Evolutionary conservation across 1,139 yeast species (phyloP).

Genomic region (Sugiyamaella paludigena): DNA sequence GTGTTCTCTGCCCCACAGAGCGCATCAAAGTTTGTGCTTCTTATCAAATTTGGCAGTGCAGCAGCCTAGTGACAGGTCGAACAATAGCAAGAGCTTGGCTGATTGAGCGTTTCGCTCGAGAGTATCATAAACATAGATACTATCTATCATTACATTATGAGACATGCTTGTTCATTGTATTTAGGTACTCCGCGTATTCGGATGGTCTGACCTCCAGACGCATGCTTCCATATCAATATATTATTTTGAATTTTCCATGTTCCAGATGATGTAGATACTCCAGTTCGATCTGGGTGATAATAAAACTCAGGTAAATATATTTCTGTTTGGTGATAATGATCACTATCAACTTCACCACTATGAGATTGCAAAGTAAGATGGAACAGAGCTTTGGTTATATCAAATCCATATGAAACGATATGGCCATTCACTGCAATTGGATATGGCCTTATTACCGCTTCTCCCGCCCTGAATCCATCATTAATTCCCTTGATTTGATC

Average conservation of each 20-base stretch:
- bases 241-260: constrained; percentile 51
- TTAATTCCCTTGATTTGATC: constrained; percentile 38
- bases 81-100: no score
- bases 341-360: constrained; percentile 7
- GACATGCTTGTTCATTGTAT: constrained; percentile 22
- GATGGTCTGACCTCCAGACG: constrained; percentile 31
- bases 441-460: constrained; percentile 39
- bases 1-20: no score
- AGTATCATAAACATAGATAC: no score
- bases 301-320: constrained; percentile 73
- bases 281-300: constrained; percentile 49
- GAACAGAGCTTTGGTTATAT: constrained; percentile 32
- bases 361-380: constrained; percentile 27
- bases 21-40: no score
- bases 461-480: constrained; percentile 33
- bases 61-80: no score
- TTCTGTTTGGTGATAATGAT: constrained; percentile 23
- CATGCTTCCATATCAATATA: constrained; percentile 66
- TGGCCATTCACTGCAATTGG: constrained; percentile 36
- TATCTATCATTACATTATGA: constrained; percentile 15
- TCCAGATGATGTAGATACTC: constrained; percentile 57
- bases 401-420: constrained; percentile 30
- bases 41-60: no score
- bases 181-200: constrained; percentile 29
- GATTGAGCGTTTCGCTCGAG: no score